phyloP scores from a whole-genome alignment of 768 basidiomycete genomes.

The Serendipita sp. region DNA sequence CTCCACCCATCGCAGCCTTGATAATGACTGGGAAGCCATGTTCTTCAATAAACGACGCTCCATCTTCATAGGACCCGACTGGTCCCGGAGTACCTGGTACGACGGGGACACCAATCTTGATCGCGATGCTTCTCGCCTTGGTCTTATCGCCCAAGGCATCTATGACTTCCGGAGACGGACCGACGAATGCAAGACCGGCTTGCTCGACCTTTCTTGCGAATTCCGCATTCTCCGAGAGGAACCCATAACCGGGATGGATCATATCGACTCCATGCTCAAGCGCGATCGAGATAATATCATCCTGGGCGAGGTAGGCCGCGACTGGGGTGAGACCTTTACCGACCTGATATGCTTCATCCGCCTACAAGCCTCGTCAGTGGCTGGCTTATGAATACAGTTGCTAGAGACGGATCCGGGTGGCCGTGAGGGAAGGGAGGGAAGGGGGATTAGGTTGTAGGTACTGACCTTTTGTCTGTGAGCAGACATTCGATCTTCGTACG shows the following conservation, averaged over 20 bases:
- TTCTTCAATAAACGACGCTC: constrained; percentile 80
- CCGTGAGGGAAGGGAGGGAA: too few relatives aligned
- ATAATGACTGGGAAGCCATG: constrained; percentile 99
- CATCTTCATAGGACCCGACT: constrained; percentile 63
- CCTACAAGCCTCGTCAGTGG: constrained; percentile 29
- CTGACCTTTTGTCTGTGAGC: constrained; percentile 93
- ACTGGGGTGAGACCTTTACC: constrained; percentile 94
- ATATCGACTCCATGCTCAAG: constrained; percentile 98
- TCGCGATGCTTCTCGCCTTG: constrained; percentile 75
- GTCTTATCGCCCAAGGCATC: constrained; percentile 98
- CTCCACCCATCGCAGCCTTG: constrained; percentile 98
- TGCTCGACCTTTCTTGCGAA: constrained; percentile 98
- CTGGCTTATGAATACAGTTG: not conserved
- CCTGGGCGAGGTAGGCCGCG: constrained; percentile 90
- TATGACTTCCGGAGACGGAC: constrained; percentile 89
- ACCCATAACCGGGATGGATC: constrained; percentile 99
- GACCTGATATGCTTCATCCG: constrained; percentile 97
- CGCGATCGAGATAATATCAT: constrained; percentile 93
- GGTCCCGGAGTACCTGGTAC: constrained; percentile 98
- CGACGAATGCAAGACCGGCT: constrained; percentile 93
- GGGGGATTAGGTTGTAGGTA: not conserved
- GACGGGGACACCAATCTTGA: constrained; percentile 58
- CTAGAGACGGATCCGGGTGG: not conserved
- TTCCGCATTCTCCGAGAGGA: constrained; percentile 90
- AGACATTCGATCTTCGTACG: constrained; percentile 87